These are phyloP conservation scores for Pterocarpus macrocarpus DNA, from an alignment of 306 rosid species.

Conservation along the genomic window DNA sequence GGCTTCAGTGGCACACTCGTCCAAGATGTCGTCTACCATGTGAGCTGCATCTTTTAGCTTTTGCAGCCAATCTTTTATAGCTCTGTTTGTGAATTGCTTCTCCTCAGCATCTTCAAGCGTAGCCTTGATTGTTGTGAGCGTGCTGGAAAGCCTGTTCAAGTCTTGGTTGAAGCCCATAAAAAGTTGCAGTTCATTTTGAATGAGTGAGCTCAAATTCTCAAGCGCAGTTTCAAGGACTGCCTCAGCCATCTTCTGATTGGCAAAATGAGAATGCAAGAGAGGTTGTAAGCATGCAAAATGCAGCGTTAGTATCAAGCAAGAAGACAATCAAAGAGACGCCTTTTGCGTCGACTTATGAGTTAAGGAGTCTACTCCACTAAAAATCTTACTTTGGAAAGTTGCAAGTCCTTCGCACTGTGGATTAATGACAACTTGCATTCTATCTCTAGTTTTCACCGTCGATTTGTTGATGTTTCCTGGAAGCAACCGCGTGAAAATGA, in stretches of 20 bases:
- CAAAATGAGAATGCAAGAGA: background rate
- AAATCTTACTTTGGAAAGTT: no score
- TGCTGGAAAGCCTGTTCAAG: background rate
- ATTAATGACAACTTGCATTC: no score
- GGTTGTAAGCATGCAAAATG: background rate
- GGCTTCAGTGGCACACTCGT: constrained; percentile 28
- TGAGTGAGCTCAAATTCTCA: constrained; percentile 28
- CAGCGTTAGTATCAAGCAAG: background rate
- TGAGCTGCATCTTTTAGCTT: constrained; percentile 29
- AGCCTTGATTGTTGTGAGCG: constrained; percentile 29
- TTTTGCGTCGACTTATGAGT: no score
- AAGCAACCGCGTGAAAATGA: no score
- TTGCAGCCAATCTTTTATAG: constrained; percentile 30
- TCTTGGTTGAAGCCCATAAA: constrained; percentile 10
- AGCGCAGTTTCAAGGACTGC: constrained; percentile 16
- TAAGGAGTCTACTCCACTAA: no score
- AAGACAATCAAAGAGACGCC: background rate
- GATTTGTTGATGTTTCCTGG: no score
- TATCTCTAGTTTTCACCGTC: no score
- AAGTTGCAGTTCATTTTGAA: background rate
- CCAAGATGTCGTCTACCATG: constrained; percentile 43
- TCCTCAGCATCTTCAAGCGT: constrained; percentile 52
- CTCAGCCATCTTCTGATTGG: background rate
- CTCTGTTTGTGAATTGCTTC: constrained; percentile 24
- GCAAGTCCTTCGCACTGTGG: no score